phyloP scores from a whole-genome alignment of 257 asterid species.

The Solanum neorickii region DNA sequence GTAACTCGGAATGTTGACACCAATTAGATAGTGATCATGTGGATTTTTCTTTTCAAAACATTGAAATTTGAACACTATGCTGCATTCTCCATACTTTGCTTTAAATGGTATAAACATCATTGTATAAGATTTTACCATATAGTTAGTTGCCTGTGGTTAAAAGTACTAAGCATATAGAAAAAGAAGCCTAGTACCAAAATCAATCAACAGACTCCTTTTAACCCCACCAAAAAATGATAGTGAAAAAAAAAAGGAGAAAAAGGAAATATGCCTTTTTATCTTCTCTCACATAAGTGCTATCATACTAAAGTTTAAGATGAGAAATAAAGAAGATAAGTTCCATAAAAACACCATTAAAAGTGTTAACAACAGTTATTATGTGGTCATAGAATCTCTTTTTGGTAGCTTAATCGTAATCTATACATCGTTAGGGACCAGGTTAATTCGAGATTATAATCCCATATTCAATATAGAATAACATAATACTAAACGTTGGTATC shows the following conservation, averaged over 20 bases:
- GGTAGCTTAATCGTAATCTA: background rate
- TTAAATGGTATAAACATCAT: background rate
- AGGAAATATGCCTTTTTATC: background rate
- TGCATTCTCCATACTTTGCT: background rate
- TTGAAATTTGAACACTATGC: background rate
- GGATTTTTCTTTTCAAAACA: background rate
- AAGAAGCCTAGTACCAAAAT: background rate
- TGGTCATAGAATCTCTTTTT: background rate
- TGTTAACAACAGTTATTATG: background rate
- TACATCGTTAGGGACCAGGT: background rate
- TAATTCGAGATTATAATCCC: background rate
- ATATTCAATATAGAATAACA: background rate
- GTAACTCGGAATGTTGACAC: background rate
- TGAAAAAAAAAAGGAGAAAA: background rate
- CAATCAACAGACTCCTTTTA: background rate
- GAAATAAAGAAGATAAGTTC: background rate
- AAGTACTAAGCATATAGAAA: background rate
- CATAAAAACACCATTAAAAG: background rate
- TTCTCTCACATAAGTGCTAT: background rate
- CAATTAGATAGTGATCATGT: background rate
- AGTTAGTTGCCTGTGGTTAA: background rate
- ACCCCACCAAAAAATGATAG: background rate
- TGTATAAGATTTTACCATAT: background rate
- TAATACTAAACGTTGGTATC: background rate
- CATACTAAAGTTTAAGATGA: background rate